Evolutionary conservation across 139 green algal species (phyloP), one percentile per base, ranked within the genome.

Genomic region (Gonium pectorale): DNA sequence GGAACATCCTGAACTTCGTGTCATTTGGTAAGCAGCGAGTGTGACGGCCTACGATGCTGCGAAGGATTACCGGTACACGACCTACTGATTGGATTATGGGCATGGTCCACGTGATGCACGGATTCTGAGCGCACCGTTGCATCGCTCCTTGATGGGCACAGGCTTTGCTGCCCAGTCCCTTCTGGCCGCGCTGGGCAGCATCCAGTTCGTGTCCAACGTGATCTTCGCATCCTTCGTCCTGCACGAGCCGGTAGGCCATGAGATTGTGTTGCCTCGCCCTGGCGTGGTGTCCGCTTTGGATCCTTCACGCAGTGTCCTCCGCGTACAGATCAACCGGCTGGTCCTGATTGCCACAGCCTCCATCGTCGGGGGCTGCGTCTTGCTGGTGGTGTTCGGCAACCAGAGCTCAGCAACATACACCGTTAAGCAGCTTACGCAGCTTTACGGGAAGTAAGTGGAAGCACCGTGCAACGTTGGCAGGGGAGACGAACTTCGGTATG

Each of bases 171-270:
- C 95, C 7, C 95, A 98, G 79, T 97, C 94, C 5, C 89, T 98
- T 33, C 91, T 98, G 40, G 89, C 95, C 2, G 94, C 94, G 5
- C 90, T 98, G 29, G 96, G 95, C 5, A 93, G 90, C 38, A 86
- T 98, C 5, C 94, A 98, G 80, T 98, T 98, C 82, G 87, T 98
- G 0, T 94, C 92, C 40, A 98, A 98, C 86, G 94, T 98, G 2
- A 40, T 95, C 2, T 98, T 98, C 87, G 93, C 94, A 1, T 91
- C 78, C 7, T 88, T 94, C 8, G 92, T 98, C 24, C 88, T 97
- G 31, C 92, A 94, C 19, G 96, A 98, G 59, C 87, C 89, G 87
- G 93, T 96, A 60, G 62, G 67, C 27, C 21, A n/a, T 29, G 19
- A 56, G 49, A 17, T 56, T 56, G 17, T 17, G 49, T 56, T 56